These are phyloP conservation scores for Annulohypoxylon bovei DNA, from an alignment of 495 filamentous ascomycete genomes.

Conservation along the genomic window DNA sequence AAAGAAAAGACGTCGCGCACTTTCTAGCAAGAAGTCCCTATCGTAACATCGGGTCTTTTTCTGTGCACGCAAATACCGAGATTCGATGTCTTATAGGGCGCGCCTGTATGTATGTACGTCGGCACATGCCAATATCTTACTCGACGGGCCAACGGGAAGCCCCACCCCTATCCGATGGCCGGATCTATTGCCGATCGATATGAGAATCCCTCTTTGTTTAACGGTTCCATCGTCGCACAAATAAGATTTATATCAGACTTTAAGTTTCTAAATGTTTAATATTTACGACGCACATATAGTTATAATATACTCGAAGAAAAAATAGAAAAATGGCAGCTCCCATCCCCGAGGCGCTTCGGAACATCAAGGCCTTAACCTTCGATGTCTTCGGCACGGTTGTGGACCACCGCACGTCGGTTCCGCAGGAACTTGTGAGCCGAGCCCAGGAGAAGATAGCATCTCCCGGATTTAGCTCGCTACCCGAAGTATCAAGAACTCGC, in stretches of 20 bases:
- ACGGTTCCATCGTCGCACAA: not conserved
- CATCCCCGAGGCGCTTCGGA: conserved; percentile 27
- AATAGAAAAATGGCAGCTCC: conserved; percentile 19
- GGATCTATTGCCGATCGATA: conserved; percentile 2
- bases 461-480: conserved; percentile 49
- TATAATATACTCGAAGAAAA: not conserved
- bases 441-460: conserved; percentile 53
- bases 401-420: conserved; percentile 73
- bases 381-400: conserved; percentile 82
- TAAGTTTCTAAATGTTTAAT: not conserved
- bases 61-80: not conserved
- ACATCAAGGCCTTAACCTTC: conserved; percentile 61
- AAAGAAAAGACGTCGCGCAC: not conserved
- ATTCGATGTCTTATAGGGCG: not conserved
- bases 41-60: not conserved
- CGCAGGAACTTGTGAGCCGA: conserved; percentile 61
- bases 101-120: not conserved
- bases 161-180: conserved; percentile 24
- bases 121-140: conserved; percentile 9
- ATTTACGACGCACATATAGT: not conserved
- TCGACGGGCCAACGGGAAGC: conserved; percentile 10
- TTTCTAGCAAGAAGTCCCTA: not conserved
- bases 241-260: not conserved
- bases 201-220: not conserved
- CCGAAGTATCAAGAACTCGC: conserved; percentile 56